Evolutionary conservation across 164 flowering plant species (phyloP).

Genomic region (Annona squamosa): DNA sequence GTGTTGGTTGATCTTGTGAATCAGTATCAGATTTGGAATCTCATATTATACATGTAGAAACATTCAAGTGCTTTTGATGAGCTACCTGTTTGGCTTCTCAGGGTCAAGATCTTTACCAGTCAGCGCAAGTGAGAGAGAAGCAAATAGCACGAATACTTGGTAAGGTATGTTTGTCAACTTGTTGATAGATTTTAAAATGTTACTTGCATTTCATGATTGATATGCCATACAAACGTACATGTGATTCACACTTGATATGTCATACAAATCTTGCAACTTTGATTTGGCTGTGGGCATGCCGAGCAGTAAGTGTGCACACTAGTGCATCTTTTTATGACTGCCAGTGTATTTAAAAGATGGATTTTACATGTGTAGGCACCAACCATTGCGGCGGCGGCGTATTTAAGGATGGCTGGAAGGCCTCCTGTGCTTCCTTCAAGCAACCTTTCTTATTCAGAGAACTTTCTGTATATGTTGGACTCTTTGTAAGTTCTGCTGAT

Average conservation of each 20-base stretch:
- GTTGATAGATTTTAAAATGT: not conserved
- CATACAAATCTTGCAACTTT: not conserved
- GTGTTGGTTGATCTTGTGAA: not conserved
- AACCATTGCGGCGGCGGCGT: conserved; percentile 99
- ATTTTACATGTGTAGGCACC: conserved; percentile 52
- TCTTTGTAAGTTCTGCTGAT: conserved; percentile 59
- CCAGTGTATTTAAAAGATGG: not conserved
- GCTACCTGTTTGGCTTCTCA: conserved; percentile 21
- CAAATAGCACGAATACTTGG: conserved; percentile 98
- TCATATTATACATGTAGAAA: not conserved
- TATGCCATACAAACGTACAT: not conserved
- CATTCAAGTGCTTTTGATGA: conserved; percentile 2
- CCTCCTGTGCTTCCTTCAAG: conserved; percentile 96
- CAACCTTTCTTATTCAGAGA: conserved; percentile 92
- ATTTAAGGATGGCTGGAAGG: conserved; percentile 94
- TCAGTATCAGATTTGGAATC: not conserved
- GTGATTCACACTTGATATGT: not conserved
- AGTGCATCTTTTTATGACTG: not conserved
- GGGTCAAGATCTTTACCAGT: conserved; percentile 95
- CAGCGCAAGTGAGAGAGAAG: conserved; percentile 93
- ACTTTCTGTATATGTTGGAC: conserved; percentile 97
- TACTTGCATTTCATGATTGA: not conserved
- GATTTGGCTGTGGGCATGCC: not conserved
- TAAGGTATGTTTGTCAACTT: conserved; percentile 43
- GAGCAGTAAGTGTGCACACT: no score